phyloP scores from a whole-genome alignment of 2,329 filamentous ascomycete species.

The Pseudogymnoascus sp. region DNA sequence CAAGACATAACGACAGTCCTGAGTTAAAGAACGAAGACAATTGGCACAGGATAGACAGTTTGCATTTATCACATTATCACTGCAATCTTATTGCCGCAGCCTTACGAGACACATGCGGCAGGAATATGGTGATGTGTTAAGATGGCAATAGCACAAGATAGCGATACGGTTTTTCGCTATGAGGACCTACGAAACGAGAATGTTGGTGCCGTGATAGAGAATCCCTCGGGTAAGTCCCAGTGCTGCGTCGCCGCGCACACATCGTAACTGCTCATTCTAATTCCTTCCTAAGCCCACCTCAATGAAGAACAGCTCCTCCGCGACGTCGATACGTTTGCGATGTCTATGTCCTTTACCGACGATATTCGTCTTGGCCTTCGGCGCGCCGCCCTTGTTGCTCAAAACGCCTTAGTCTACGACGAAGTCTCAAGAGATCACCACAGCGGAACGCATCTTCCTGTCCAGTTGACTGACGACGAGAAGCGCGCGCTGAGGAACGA shows the following conservation, averaged over 20 bases:
- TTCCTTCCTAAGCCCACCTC: background rate
- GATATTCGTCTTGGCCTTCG: background rate
- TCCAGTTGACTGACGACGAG: background rate
- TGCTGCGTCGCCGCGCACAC: background rate
- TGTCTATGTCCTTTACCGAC: background rate
- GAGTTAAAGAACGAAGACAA: background rate
- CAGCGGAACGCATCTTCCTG: background rate
- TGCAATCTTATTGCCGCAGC: background rate
- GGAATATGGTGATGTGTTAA: background rate
- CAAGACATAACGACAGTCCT: background rate
- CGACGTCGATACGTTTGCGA: background rate
- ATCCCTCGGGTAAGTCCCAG: background rate
- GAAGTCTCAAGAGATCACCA: background rate
- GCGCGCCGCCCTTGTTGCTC: background rate
- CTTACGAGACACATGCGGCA: background rate
- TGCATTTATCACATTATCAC: background rate
- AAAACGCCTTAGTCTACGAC: background rate
- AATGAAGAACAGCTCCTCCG: background rate
- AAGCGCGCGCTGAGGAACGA: background rate
- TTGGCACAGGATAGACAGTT: background rate
- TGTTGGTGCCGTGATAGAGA: background rate
- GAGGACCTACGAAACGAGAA: background rate
- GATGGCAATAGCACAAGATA: background rate
- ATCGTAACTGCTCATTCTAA: background rate
- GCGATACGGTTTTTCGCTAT: background rate